A percentile compares a stretch with the other conserved stretches of the same genome.
phyloP scores from a whole-genome alignment of 2,329 filamentous ascomycete species.

The Arthrinium phaeospermum region DNA sequence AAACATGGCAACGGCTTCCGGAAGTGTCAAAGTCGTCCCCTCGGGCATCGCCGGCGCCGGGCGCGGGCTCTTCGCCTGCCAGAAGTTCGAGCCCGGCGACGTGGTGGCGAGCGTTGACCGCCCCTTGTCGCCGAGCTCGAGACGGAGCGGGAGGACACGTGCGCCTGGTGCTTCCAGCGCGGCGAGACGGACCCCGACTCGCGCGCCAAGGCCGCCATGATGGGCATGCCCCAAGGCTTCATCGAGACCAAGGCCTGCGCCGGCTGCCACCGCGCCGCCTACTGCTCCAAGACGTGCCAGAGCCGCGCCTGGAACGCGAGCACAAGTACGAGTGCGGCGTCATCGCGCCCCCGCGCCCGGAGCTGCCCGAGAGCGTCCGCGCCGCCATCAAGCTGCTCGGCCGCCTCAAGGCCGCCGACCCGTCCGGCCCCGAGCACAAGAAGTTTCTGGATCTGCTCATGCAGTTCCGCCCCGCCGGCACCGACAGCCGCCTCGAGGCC shows the following conservation, averaged over 20 bases:
- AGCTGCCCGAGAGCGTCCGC: conserved; percentile 31
- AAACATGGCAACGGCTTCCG: background rate
- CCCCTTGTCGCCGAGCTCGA: conserved; percentile 35
- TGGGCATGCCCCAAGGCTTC: conserved; percentile 35
- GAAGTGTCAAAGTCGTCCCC: conserved; percentile 30
- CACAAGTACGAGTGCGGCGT: conserved; percentile 38
- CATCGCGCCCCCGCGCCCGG: conserved; percentile 31
- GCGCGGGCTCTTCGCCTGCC: conserved; percentile 34
- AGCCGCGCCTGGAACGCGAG: conserved; percentile 37
- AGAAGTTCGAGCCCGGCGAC: conserved; percentile 34
- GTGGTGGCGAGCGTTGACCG: conserved; percentile 31
- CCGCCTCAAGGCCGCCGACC: conserved; percentile 31
- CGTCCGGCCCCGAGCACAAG: conserved; percentile 23
- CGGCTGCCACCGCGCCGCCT: conserved; percentile 32
- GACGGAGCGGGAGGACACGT: conserved; percentile 32
- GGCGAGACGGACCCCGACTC: conserved; percentile 30
- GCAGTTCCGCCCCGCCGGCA: conserved; percentile 28
- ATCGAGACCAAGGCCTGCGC: conserved; percentile 34
- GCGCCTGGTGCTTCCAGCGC: conserved; percentile 37
- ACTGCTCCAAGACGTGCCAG: conserved; percentile 38
- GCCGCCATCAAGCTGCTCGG: conserved; percentile 35
- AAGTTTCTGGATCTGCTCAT: conserved; percentile 28
- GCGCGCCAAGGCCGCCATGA: conserved; percentile 27
- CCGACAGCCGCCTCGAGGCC: conserved; percentile 25
- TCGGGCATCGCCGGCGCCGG: conserved; percentile 33